Base-by-base conservation (phyloP, 2,329 filamentous ascomycete species). In the Ophiostoma fasciatum region DNA sequence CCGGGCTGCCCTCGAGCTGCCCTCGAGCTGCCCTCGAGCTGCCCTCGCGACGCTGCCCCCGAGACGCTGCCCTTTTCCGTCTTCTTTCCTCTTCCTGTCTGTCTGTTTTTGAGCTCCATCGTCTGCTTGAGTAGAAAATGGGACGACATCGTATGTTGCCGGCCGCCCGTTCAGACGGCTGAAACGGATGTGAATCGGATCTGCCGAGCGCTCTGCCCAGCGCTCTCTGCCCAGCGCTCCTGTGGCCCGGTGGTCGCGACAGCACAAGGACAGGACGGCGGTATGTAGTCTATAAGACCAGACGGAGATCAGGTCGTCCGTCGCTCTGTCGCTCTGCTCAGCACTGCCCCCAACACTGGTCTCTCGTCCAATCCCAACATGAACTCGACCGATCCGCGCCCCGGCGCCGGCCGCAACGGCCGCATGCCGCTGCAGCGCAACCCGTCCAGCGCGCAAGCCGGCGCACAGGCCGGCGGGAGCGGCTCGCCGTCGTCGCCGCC, bases 381-480 rank as follows among this genome's bases (percentile, higher is more conserved):
- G 41, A 42, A 38, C 29, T 42, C 41, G 4, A 40, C 41, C 21
- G 33, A 40, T 20, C 41, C 41, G n/a, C 41, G 41, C 22, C 35
- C 41, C 30, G 21, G n/a, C 17, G 22, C 28, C 36, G 14, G 7
- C 13, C 17, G 33, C 31, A 27, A 15, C 31, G 33, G 36, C 28
- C 37, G 40, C 19, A 23, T 41, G 33, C 40, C 18, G 9, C 14
- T 28, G 15, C 23, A 33, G 3, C 37, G 40, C 20, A 39, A 39
- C 29, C 32, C 31, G 7, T 41, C 39, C 23, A 15, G 17, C 7
- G 21, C 32, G 18, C 15, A 25, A 9, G 10, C 12, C 2, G 11
- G 19, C 9, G 8, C 21, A 25, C 12, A 9, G n/a, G n/a, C n/a
- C n/a, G n/a, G n/a, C n/a, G n/a, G n/a, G n/a, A n/a, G n/a, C n/a